Base-by-base conservation (phyloP, 2,329 filamentous ascomycete species). In the Cercospora citrullina region DNA sequence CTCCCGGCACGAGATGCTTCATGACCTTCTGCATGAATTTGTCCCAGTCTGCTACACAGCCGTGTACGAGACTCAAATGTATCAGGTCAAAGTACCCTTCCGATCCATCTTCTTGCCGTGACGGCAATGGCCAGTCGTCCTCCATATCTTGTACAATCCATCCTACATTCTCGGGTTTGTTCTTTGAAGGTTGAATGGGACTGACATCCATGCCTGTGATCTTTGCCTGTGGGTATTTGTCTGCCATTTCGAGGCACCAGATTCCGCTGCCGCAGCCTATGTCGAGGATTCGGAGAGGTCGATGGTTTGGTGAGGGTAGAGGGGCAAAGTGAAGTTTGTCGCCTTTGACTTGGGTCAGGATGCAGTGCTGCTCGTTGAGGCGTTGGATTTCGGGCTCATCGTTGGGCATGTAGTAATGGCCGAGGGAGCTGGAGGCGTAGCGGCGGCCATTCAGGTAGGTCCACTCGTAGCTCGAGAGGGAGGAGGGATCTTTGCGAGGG, bases 1-100 rank as follows among this genome's bases (percentile, higher is more conserved):
- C 77, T 2, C 75, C 76, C n/a, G 77, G 77, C 51, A 68, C 71
- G 33, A 76, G 66, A 60, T 69, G 67, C 62, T 59, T 64, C 39
- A 58, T 14, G 28, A 73, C 68, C 23, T 71, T 69, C 10, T 23
- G n/a, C 67, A 70, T 69, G 65, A 71, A 71, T 36, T 70, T 67
- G 21, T 68, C 66, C 65, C 72, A 71, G 51, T 74, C 60, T 14
- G 55, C 51, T 4, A 74, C 71, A 42, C 68, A 72, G 12, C 69
- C 73, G 62, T 76, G 74, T 21, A 79, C 67, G 8, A 77, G 69
- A 9, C 65, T 68, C 9, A 74, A 64, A 62, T 70, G 71, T 26
- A 74, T 71, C 26, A 73, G 33, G 42, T 74, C 72, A 42, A 74
- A 74, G 64, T 72, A 70, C 6, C 68, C 66, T 36, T 74, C 70